phyloP scores from a whole-genome alignment of 129 eudicot genomes.

The Kitagawia praeruptora region DNA sequence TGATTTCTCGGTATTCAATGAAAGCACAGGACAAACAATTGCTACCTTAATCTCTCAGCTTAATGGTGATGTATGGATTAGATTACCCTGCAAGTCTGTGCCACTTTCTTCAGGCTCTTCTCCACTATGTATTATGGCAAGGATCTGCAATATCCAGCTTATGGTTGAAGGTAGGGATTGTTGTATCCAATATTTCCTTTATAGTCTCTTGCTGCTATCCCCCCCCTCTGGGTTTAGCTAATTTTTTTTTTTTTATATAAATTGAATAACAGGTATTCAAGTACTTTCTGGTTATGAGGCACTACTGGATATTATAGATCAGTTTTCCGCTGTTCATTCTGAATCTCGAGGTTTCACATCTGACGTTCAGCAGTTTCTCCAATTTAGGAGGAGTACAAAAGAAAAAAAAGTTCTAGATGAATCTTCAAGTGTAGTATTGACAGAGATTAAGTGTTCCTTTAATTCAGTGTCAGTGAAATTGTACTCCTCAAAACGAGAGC shows the following conservation, averaged over 20 bases:
- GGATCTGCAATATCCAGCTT: constrained; percentile 38
- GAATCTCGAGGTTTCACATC: constrained; percentile 48
- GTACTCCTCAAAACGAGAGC: constrained; percentile 27
- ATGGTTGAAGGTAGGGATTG: constrained; percentile 43
- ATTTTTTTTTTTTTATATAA: not conserved
- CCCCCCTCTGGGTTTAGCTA: not conserved
- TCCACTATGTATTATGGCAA: constrained; percentile 53
- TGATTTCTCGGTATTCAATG: constrained; percentile 27
- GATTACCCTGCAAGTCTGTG: constrained; percentile 38
- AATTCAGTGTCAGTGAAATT: constrained; percentile 45
- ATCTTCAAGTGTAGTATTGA: constrained; percentile 28
- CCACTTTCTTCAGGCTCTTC: constrained; percentile 18
- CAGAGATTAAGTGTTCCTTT: constrained; percentile 42
- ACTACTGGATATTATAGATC: constrained; percentile 39
- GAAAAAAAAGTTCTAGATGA: constrained; percentile 27
- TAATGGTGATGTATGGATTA: constrained; percentile 74
- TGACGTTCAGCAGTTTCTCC: constrained; percentile 62
- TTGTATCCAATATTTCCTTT: constrained; percentile 11
- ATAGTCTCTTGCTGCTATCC: not conserved
- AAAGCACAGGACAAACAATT: constrained; percentile 14
- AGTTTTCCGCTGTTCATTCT: constrained; percentile 46
- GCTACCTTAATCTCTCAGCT: constrained; percentile 41
- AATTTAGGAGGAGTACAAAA: constrained; percentile 26
- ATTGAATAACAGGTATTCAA: constrained; percentile 31
- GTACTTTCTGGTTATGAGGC: constrained; percentile 40